These are phyloP conservation scores for Hypoxylon sp. DNA, from an alignment of 2,329 filamentous ascomycete genomes.

Conservation along the genomic window DNA sequence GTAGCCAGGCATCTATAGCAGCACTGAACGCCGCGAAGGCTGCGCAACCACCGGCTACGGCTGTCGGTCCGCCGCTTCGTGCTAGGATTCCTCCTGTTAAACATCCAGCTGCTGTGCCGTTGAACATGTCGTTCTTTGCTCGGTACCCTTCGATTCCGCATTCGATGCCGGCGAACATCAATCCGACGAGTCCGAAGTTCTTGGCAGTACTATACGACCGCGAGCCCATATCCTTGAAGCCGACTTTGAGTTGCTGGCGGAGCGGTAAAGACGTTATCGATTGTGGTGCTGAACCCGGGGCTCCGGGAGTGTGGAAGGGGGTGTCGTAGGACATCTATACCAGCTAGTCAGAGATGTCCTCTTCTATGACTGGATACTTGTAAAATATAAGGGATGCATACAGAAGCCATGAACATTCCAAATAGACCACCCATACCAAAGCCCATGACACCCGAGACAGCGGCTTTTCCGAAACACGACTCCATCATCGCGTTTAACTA, in stretches of 20 bases:
- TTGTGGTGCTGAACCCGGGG: conserved; percentile 57
- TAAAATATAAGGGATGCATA: conserved; percentile 59
- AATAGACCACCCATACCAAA: conserved; percentile 95
- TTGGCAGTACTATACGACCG: conserved; percentile 87
- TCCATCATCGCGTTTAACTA: conserved; percentile 91
- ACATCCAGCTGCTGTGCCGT: conserved; percentile 90
- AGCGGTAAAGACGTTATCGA: conserved; percentile 78
- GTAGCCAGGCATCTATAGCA: conserved; percentile 93
- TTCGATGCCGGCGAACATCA: conserved; percentile 92
- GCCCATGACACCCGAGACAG: conserved; percentile 91
- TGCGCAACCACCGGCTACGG: conserved; percentile 86
- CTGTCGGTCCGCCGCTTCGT: conserved; percentile 89
- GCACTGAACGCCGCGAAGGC: conserved; percentile 95
- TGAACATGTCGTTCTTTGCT: conserved; percentile 93
- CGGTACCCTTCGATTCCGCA: conserved; percentile 94
- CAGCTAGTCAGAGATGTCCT: conserved; percentile 14
- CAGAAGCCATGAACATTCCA: conserved; percentile 97
- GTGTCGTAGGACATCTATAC: conserved; percentile 97
- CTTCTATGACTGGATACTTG: not conserved
- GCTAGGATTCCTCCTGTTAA: conserved; percentile 92
- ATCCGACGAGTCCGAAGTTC: conserved; percentile 95
- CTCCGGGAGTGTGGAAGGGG: conserved; percentile 72
- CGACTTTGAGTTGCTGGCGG: conserved; percentile 84
- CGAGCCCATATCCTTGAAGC: conserved; percentile 95
- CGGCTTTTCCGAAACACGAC: conserved; percentile 89